Conservation (phyloP, 352 stramenopile species). For the Globisporangium rhizosaccharum region DNA sequence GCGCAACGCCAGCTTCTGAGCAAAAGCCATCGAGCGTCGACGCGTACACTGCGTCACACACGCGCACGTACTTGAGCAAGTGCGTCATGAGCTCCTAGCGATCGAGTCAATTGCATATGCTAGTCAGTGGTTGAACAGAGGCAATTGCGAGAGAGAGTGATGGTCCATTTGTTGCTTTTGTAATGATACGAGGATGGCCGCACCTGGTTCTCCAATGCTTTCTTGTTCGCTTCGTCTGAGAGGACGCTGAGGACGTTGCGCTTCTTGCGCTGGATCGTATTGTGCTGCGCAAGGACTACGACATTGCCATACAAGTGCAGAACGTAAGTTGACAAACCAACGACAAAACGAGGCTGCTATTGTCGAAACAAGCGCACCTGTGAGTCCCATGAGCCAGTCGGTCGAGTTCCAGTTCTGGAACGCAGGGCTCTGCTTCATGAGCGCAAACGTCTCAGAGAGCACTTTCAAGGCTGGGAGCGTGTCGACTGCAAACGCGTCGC, state of each 20-base stretch:
- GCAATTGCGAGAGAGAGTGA: not conserved
- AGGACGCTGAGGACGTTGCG: conserved; percentile 18
- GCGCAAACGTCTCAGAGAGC: conserved; percentile 59
- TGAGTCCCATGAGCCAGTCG: conserved; percentile 80
- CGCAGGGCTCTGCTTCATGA: conserved; percentile 50
- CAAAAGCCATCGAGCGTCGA: conserved; percentile 47
- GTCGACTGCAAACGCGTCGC: conserved; percentile 45
- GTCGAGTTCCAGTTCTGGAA: conserved; percentile 67
- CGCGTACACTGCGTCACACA: conserved; percentile 72
- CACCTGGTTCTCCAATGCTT: conserved; percentile 15
- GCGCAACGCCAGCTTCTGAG: conserved; percentile 33
- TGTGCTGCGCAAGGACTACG: conserved; percentile 60
- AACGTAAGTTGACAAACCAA: not conserved
- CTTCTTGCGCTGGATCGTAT: conserved; percentile 34
- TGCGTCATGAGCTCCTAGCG: conserved; percentile 7
- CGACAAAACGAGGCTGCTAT: not conserved
- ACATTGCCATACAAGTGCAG: not conserved
- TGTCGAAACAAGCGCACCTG: conserved; percentile 13
- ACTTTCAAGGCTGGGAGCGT: conserved; percentile 72
- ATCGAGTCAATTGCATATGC: not conserved
- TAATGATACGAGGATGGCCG: not conserved
- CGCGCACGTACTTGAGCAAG: conserved; percentile 22
- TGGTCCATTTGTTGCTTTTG: too few relatives aligned
- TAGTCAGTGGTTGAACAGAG: not conserved
- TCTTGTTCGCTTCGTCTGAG: conserved; percentile 23